Conservation (phyloP, 2,329 filamentous ascomycete genomes). For the Epicoccum nigrum region DNA sequence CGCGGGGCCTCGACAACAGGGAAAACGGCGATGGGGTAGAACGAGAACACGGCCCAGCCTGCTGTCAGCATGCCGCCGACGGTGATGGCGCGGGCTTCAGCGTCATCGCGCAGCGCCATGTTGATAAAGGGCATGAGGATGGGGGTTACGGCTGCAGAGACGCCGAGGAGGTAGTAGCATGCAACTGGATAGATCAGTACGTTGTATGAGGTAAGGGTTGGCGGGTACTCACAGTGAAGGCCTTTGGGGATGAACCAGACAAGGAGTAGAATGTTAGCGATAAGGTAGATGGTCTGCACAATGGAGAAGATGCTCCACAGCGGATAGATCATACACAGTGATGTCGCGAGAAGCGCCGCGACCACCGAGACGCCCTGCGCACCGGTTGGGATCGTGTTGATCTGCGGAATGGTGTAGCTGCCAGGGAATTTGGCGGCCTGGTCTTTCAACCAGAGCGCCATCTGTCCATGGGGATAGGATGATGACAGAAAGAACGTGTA, state of each 20-base stretch:
- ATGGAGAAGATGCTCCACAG: slow-evolving; percentile 57
- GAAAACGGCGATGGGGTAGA: slow-evolving; percentile 46
- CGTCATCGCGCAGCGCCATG: slow-evolving; percentile 49
- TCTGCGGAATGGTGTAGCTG: slow-evolving; percentile 54
- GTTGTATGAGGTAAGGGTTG: background rate
- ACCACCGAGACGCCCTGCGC: slow-evolving; percentile 57
- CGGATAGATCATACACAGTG: slow-evolving; percentile 58
- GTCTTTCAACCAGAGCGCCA: slow-evolving; percentile 61
- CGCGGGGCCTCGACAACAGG: slow-evolving; percentile 48
- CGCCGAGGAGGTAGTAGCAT: slow-evolving; percentile 45
- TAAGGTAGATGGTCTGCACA: slow-evolving; percentile 49
- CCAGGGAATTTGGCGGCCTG: slow-evolving; percentile 44
- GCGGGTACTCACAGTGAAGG: slow-evolving; percentile 41
- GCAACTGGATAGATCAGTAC: slow-evolving; percentile 30
- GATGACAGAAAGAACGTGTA: slow-evolving; percentile 52
- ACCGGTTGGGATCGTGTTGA: slow-evolving; percentile 59
- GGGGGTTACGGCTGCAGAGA: slow-evolving; percentile 43
- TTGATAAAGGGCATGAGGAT: slow-evolving; percentile 48
- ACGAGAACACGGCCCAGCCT: slow-evolving; percentile 45
- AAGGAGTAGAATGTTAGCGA: slow-evolving; percentile 56
- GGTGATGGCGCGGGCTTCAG: slow-evolving; percentile 58
- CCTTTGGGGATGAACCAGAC: slow-evolving; percentile 58
- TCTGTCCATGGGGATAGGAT: slow-evolving; percentile 55
- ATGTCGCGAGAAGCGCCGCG: slow-evolving; percentile 57
- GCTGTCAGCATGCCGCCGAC: slow-evolving; percentile 54